Conservation (phyloP, 176 grass and related monocot species). For the Rhynchospora breviuscula region DNA sequence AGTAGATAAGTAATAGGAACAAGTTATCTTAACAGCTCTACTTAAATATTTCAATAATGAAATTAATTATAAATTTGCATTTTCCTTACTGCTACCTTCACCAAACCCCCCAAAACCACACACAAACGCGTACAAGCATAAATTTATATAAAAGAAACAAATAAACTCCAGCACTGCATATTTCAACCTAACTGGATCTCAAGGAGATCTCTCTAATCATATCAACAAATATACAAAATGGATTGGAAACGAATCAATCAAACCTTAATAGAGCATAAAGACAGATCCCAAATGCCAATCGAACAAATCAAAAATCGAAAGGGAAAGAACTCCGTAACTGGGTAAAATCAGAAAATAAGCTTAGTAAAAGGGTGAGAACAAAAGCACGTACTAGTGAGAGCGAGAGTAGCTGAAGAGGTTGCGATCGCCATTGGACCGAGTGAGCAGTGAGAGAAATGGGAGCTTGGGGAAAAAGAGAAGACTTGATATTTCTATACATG, state of each 20-base stretch:
- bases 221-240: not conserved
- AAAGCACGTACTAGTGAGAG: slow-evolving; percentile 15
- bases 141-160: not conserved
- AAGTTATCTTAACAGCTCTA: not conserved
- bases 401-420: slow-evolving; percentile 23
- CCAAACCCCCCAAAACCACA: not conserved
- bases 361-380: not conserved
- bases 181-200: not conserved
- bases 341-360: not conserved
- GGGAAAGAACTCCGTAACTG: not conserved
- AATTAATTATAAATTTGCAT: not conserved
- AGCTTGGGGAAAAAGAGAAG: not conserved
- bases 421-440: slow-evolving; percentile 28
- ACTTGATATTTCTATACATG: not conserved
- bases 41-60: not conserved
- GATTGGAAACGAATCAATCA: not conserved
- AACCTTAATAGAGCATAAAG: not conserved
- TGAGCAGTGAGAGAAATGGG: not conserved
- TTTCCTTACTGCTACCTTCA: not conserved
- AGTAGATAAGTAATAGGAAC: not conserved
- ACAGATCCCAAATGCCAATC: not conserved
- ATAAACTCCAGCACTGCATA: not conserved
- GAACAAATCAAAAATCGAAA: not conserved
- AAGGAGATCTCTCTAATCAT: not conserved
- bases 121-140: not conserved